Percentiles rank a stretch among this genome's conserved stretches.
These are phyloP conservation scores for Cercospora zeina DNA, from an alignment of 2,329 filamentous ascomycete species.

Conservation along the genomic window DNA sequence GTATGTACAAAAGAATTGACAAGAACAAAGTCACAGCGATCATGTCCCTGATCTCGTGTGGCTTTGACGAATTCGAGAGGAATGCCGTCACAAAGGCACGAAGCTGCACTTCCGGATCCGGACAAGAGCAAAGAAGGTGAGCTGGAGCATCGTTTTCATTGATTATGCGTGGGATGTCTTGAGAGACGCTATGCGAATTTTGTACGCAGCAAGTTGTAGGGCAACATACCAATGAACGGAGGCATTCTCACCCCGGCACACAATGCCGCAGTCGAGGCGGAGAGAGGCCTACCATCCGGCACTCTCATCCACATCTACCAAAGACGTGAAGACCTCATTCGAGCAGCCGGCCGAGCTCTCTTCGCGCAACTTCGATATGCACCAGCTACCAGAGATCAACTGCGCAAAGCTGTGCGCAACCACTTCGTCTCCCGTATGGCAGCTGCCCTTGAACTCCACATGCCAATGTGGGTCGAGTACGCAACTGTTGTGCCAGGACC, in stretches of 20 bases:
- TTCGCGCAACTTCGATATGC: background rate
- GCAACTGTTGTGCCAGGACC: constrained; percentile 2
- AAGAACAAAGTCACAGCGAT: background rate
- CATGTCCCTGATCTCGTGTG: background rate
- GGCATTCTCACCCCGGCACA: background rate
- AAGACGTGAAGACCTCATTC: background rate
- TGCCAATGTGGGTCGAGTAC: background rate
- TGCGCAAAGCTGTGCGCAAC: constrained; percentile 3
- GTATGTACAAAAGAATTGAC: constrained; percentile 11
- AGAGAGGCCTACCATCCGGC: background rate
- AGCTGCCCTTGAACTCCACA: background rate
- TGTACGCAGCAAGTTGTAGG: background rate
- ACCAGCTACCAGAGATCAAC: background rate
- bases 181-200: background rate
- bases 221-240: background rate
- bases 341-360: background rate
- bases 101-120: constrained; percentile 3
- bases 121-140: constrained; percentile 9
- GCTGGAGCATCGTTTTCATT: background rate
- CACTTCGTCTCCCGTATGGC: constrained; percentile 9
- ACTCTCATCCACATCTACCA: background rate
- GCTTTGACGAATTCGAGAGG: background rate
- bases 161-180: background rate
- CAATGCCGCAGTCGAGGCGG: background rate
- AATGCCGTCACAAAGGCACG: constrained; percentile 7